Conservation (phyloP, 2,329 filamentous ascomycete species). For the Sporothrix phasma region DNA sequence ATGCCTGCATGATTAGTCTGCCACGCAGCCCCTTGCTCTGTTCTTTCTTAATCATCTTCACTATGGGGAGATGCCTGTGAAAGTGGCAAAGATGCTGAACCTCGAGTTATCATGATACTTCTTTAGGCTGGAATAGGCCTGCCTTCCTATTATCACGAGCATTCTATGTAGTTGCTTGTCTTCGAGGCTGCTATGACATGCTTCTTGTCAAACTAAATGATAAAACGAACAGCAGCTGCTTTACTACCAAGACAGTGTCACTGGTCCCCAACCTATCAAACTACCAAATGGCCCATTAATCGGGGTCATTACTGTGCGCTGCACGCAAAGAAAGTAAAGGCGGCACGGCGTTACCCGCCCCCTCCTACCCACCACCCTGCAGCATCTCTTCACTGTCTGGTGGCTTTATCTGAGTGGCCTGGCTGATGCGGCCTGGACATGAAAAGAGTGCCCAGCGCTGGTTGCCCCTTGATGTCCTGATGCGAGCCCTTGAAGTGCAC, state of each 20-base stretch:
- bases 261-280: too few relatives aligned
- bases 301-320: background rate
- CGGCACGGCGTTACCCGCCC: background rate
- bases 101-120: too few relatives aligned
- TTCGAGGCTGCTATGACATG: too few relatives aligned
- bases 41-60: too few relatives aligned
- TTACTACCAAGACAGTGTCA: too few relatives aligned
- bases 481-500: background rate
- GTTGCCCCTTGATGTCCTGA: background rate
- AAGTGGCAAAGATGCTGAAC: too few relatives aligned
- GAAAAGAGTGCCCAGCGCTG: background rate
- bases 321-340: background rate
- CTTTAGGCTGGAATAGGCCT: too few relatives aligned
- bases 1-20: background rate
- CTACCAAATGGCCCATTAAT: background rate
- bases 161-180: too few relatives aligned
- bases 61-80: too few relatives aligned
- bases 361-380: background rate
- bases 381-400: background rate
- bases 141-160: too few relatives aligned
- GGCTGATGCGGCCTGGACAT: background rate
- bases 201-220: too few relatives aligned
- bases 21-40: background rate
- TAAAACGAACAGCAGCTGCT: too few relatives aligned
- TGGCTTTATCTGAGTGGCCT: background rate